Conservation (phyloP, 106 monocot genomes). For the Dioscorea dumetorum region DNA sequence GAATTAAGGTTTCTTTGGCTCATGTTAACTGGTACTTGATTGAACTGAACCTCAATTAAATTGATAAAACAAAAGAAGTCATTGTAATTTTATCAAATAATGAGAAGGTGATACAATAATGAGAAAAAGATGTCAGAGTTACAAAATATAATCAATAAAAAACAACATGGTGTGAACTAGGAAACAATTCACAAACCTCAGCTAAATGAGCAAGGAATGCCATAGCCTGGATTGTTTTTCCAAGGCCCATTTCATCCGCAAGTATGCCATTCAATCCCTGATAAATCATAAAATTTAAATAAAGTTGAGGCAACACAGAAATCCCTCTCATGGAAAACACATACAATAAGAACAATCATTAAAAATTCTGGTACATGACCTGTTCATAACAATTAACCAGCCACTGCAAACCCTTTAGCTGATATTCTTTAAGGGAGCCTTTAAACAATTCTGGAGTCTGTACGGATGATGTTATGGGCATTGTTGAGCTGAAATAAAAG, state of each 20-base stretch:
- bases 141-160: no score
- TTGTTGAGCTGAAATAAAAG: constrained; percentile 74
- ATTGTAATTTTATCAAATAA: no score
- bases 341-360: no score
- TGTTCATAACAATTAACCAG: constrained; percentile 98
- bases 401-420: constrained; percentile 97
- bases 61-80: no score
- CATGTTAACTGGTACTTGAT: no score
- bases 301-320: no score
- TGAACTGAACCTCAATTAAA: no score
- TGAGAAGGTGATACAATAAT: no score
- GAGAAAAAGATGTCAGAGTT: no score
- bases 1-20: no score
- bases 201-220: constrained; percentile 97
- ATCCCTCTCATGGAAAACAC: no score
- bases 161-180: no score
- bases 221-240: constrained; percentile 99
- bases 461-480: constrained; percentile 89
- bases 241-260: constrained; percentile 99
- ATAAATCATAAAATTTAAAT: neutral
- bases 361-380: constrained; percentile 25
- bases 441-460: constrained; percentile 87
- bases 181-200: constrained; percentile 42
- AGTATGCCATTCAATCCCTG: constrained; percentile 98
- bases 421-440: constrained; percentile 89